These are phyloP conservation scores for Populus hybrid DNA, from an alignment of 441 rosid genomes.

Conservation along the genomic window DNA sequence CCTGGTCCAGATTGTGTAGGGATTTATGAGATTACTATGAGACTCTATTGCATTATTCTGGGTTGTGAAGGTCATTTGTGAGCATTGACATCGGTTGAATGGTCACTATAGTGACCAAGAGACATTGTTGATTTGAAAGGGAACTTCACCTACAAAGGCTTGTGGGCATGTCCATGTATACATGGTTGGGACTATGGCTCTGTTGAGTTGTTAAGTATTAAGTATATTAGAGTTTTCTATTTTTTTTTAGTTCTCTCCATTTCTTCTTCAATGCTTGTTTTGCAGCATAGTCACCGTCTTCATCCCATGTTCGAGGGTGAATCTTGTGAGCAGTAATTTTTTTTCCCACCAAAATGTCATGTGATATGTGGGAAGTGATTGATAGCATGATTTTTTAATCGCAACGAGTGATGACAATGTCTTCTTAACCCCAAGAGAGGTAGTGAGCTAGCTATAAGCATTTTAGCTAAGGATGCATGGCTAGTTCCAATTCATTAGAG, in stretches of 20 bases:
- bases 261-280: not conserved
- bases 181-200: too few relatives aligned
- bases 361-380: too few relatives aligned
- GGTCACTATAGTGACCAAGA: not conserved
- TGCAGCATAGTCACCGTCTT: not conserved
- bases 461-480: not conserved
- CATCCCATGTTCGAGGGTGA: not conserved
- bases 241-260: not conserved
- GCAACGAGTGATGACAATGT: not conserved
- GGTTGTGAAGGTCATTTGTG: not conserved
- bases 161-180: too few relatives aligned
- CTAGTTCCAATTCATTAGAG: not conserved
- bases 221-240: too few relatives aligned
- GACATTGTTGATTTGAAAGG: not conserved
- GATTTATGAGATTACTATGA: not conserved
- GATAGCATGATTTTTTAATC: too few relatives aligned
- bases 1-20: not conserved
- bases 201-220: too few relatives aligned
- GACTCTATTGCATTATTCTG: not conserved
- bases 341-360: not conserved
- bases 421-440: not conserved
- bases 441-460: not conserved
- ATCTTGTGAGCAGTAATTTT: not conserved
- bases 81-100: not conserved
- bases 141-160: too few relatives aligned